Base-by-base conservation (phyloP, 495 filamentous ascomycete species). In the Penicillium tannophilum region DNA sequence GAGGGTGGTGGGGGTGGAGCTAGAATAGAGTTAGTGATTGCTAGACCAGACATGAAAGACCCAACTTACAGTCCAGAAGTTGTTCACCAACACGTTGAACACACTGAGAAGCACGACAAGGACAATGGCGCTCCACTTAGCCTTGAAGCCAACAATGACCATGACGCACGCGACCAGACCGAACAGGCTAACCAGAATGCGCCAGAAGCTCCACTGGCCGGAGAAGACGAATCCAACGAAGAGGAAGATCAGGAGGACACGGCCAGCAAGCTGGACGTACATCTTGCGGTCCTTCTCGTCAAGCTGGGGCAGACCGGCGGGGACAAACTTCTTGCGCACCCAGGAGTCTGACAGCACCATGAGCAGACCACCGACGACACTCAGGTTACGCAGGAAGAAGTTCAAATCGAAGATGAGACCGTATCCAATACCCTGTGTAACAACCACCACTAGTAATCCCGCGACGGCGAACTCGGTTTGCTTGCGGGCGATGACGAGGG, bases 251-350 rank as follows among this genome's bases (percentile, higher is more conserved):
- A 98, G 80, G 45, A 98, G 82, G n/a, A 98, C 90, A 60, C 94
- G 86, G 24, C 94, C 94, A 53, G 94, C 94, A 52, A 98, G 87
- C 83, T 98, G 94, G 76, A 98, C 93, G 81, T 98, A 98, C 91
- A 97, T 97, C 84, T 98, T 98, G 72, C 91, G 89, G 73, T 98
- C 95, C 85, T 97, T 97, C 83, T 98, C 94, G 65, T 97, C 93
- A 23, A 98, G 82, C 76, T 90, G 85, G 52, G 94, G 94, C 56
- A 98, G 80, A 42, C 94, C 94, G 26, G 94, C 94, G 44, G 96
- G 96, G 12, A 93, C 92, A 78, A 97, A 97, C 73, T 86, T 88
- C 85, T 97, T 97, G 73, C 93, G 88, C 67, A 97, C 91, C 93
- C 93, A 98, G 49, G 89, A 93, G 79, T 98, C 94, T 17, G 93